phyloP scores from a whole-genome alignment of 176 grass and related monocot species.

The Rhynchospora tenuis region DNA sequence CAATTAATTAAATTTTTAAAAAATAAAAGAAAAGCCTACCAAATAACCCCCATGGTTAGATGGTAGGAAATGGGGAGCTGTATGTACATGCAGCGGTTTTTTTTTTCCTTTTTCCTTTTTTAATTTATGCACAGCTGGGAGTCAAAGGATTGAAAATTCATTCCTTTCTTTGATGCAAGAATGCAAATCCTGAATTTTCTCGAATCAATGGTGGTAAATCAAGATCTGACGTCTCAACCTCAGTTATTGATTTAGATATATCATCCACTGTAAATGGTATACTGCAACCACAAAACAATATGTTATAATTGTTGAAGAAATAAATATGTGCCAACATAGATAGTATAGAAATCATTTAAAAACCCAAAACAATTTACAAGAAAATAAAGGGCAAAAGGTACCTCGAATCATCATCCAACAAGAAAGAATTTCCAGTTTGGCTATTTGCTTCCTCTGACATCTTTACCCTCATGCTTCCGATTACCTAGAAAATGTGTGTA shows the following conservation, averaged over 20 bases:
- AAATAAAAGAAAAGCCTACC: conserved; percentile 13
- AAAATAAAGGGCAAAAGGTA: conserved; percentile 21
- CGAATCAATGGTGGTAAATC: conserved; percentile 76
- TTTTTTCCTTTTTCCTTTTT: too few relatives aligned
- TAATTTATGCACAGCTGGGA: conserved; percentile 9
- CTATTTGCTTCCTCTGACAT: conserved; percentile 94
- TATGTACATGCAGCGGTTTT: conserved; percentile 18
- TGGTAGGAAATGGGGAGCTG: conserved; percentile 2
- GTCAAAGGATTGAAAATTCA: background rate
- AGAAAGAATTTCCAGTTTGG: conserved; percentile 76
- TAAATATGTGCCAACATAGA: background rate
- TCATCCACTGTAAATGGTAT: conserved; percentile 95
- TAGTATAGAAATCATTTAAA: conserved; percentile 13
- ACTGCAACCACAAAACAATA: conserved; percentile 38
- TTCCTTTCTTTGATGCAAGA: conserved; percentile 44
- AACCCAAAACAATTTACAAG: background rate
- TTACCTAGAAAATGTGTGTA: conserved; percentile 49
- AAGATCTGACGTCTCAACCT: conserved; percentile 85
- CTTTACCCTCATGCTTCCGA: conserved; percentile 89
- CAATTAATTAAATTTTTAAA: conserved; percentile 25
- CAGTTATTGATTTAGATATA: conserved; percentile 90
- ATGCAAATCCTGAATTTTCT: conserved; percentile 89
- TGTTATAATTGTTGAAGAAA: background rate
- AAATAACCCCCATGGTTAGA: conserved; percentile 14
- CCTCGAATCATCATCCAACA: conserved; percentile 98